phyloP scores from a whole-genome alignment of 108 stramenopile species.

The Stephanodiscus triporus region DNA sequence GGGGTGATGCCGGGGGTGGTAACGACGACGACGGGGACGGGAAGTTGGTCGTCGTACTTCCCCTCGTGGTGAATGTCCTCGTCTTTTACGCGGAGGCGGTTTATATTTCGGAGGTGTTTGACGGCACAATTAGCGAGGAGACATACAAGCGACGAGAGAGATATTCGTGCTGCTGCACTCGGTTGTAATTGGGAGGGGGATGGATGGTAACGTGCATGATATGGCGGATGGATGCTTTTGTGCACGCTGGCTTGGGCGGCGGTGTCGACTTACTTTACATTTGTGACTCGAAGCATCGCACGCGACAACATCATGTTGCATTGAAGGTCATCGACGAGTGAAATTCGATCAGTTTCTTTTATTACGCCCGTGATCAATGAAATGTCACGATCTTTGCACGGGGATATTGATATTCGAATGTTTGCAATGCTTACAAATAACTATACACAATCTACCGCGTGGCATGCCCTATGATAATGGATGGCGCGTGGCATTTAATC shows the following conservation, averaged over 20 bases:
- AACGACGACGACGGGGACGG: not conserved
- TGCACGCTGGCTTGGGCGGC: not conserved
- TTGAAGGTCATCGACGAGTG: too few relatives aligned
- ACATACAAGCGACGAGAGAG: slow-evolving; percentile 23
- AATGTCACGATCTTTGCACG: too few relatives aligned
- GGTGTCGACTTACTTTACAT: not conserved
- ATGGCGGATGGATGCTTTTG: not conserved
- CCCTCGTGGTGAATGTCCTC: not conserved
- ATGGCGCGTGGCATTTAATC: not conserved
- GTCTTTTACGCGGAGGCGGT: slow-evolving; percentile 12
- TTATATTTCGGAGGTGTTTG: slow-evolving; percentile 15
- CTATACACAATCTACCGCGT: slow-evolving; percentile 4
- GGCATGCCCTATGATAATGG: not conserved
- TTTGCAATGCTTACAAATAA: too few relatives aligned
- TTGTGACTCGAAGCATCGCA: not conserved
- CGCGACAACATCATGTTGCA: too few relatives aligned
- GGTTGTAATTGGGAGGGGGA: not conserved
- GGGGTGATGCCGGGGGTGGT: not conserved
- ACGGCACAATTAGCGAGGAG: slow-evolving; percentile 18
- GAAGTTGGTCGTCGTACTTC: slow-evolving; percentile 3
- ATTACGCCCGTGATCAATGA: too few relatives aligned
- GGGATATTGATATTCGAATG: too few relatives aligned
- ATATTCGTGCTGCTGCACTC: slow-evolving; percentile 30
- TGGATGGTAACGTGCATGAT: too few relatives aligned
- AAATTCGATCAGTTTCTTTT: not conserved